phyloP scores from a whole-genome alignment of 2,329 filamentous ascomycete species.

The Drechslerella coelobrocha region DNA sequence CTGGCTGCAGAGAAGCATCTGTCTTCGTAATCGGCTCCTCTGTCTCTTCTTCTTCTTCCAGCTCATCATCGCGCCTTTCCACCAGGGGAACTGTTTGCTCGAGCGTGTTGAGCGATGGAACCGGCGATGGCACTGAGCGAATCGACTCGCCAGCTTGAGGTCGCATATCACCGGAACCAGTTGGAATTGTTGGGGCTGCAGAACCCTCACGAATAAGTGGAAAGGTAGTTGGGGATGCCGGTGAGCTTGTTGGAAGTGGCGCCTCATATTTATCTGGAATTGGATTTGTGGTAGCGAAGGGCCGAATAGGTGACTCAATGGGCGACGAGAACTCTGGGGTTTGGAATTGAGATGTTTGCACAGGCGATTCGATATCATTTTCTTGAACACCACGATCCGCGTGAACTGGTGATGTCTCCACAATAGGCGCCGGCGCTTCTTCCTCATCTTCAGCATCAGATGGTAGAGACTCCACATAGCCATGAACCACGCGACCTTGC shows the following conservation, averaged over 20 bases:
- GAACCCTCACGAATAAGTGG: slow-evolving; percentile 5
- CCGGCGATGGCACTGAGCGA: slow-evolving; percentile 5
- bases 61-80: neutral
- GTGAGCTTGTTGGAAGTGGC: slow-evolving; percentile 30
- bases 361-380: neutral
- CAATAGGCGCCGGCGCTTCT: neutral
- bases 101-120: neutral
- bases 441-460: slow-evolving; percentile 32
- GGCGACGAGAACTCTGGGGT: slow-evolving; percentile 20
- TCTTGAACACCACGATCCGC: neutral
- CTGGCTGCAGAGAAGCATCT: neutral
- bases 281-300: neutral
- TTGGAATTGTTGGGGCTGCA: neutral
- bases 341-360: slow-evolving; percentile 3
- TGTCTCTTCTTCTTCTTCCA: neutral
- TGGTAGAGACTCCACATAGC: slow-evolving; percentile 32
- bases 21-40: neutral
- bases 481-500: neutral
- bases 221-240: slow-evolving; percentile 18
- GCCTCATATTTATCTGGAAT: slow-evolving; percentile 1
- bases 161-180: neutral
- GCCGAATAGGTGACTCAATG: slow-evolving; percentile 3
- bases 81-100: neutral
- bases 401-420: neutral
- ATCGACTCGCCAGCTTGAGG: neutral